These are phyloP conservation scores for Aristolochia californica DNA, from an alignment of 164 flowering plant species.

Conservation along the genomic window DNA sequence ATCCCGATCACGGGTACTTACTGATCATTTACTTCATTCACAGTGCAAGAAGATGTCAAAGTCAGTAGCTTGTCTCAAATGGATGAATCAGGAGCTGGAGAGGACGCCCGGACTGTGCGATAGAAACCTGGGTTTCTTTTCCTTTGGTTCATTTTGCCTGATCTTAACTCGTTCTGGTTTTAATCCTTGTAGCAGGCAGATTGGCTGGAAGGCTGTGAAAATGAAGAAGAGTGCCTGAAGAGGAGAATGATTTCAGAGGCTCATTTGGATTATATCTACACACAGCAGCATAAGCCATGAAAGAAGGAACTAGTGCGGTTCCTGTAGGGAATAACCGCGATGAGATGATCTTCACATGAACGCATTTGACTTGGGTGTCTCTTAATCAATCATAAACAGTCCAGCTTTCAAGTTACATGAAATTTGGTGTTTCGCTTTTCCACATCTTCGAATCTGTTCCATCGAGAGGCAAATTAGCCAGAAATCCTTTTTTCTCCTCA, in stretches of 20 bases:
- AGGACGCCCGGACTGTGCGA: constrained; percentile 17
- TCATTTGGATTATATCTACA: constrained; percentile 76
- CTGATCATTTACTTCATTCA: neutral
- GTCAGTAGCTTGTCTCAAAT: constrained; percentile 7
- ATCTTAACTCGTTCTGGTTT: neutral
- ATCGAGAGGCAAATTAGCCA: no score
- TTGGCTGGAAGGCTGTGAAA: constrained; percentile 31
- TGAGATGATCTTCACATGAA: neutral
- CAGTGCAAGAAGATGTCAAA: constrained; percentile 14
- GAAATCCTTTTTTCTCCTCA: no score
- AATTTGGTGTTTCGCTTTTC: no score
- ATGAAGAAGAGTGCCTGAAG: constrained; percentile 44
- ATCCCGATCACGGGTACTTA: neutral
- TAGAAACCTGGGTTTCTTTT: no score
- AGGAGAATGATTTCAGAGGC: constrained; percentile 54
- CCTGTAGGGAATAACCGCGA: no score
- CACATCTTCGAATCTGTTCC: no score
- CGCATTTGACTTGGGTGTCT: neutral
- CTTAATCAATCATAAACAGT: neutral
- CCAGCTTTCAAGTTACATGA: no score
- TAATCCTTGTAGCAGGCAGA: constrained; percentile 34
- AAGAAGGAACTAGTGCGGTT: no score
- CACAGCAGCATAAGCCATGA: constrained; percentile 47
- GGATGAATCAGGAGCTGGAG: constrained; percentile 6
- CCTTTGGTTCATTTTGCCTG: neutral